Evolutionary conservation across 2,329 filamentous ascomycete genomes (phyloP).

Genomic region (Kalmusia sp.): DNA sequence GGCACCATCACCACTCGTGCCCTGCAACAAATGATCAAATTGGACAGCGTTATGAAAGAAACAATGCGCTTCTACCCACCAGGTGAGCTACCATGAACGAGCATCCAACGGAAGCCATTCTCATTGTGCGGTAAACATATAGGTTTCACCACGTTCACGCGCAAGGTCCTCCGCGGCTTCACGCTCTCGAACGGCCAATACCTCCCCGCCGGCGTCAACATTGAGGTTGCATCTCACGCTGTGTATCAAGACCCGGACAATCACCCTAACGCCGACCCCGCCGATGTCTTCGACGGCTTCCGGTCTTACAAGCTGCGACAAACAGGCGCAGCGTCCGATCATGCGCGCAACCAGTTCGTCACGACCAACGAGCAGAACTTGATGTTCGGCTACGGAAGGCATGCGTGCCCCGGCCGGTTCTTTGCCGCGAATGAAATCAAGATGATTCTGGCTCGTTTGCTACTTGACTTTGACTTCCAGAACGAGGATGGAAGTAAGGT

Average conservation of each 20-base stretch:
- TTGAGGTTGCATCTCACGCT: constrained; percentile 40
- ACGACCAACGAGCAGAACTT: constrained; percentile 29
- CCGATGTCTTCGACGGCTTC: constrained; percentile 40
- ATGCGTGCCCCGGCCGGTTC: constrained; percentile 39
- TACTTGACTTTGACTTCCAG: constrained; percentile 36
- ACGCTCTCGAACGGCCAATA: constrained; percentile 63
- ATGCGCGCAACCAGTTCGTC: constrained; percentile 39
- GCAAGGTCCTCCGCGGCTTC: constrained; percentile 60
- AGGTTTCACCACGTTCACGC: constrained; percentile 52
- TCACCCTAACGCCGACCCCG: constrained; percentile 29
- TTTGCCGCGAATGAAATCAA: constrained; percentile 43
- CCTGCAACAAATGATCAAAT: constrained; percentile 43
- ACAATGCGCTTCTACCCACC: constrained; percentile 32
- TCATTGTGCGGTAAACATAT: not conserved
- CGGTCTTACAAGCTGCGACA: constrained; percentile 39
- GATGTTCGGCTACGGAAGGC: constrained; percentile 35
- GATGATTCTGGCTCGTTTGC: constrained; percentile 30
- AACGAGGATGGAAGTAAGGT: constrained; percentile 20
- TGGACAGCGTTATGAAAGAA: constrained; percentile 48
- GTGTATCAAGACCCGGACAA: constrained; percentile 30
- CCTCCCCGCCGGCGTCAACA: constrained; percentile 42
- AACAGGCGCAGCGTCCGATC: constrained; percentile 24
- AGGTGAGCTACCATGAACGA: not conserved
- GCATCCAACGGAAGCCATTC: too few relatives aligned
- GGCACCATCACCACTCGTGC: constrained; percentile 37